Evolutionary conservation across 257 asterid genomes (phyloP), one percentile per base, ranked within the genome.

Genomic region (Gentiana macrophylla): DNA sequence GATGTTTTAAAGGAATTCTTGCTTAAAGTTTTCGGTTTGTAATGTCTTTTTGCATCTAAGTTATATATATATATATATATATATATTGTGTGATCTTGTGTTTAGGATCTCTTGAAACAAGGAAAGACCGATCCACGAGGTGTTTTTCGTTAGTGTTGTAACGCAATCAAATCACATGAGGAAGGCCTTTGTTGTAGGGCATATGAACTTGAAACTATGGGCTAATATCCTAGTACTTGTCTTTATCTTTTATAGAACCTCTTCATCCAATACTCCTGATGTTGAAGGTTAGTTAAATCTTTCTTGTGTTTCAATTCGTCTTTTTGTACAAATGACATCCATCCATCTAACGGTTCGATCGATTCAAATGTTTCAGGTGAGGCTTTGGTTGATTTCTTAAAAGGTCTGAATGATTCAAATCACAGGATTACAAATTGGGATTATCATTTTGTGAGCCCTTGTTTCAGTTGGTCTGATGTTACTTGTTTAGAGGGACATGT

Each of bases 391-490:
- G 86, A 80, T 62, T 61, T 89, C 56, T 62, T 72, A 56, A 60
- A 56, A 43, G 80, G 77, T 57, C 78, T 89, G 57, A 79, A 86
- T 54, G 96, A 86, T 71, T 73, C 97, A 12, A 61, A 71, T 56
- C 59, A 71, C 57, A 76, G 62, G 61, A 69, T 86, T 49, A 62
- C 13, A 5, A 81, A 82, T 65, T 89, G 97, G 97, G 73, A 86
- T 54, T 11, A 8, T 57, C 34, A 61, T 73, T 73, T 84, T 37
- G 97, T 89, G 43, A 82, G 91, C 79, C 97, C 97, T 35, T 89
- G 97, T 72, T 68, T 62, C 74, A 89, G 95, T 62, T 89, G 95
- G 96, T 77, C 94, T 59, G 79, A 77, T 50, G 94, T 89, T 50
- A 79, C 95, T 3, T 89, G 97, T 64, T 59, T 35, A 67, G 67